Evolutionary conservation across 2,329 filamentous ascomycete species (phyloP), one percentile per base, ranked within the genome.

Genomic region (Fusarium coicis): DNA sequence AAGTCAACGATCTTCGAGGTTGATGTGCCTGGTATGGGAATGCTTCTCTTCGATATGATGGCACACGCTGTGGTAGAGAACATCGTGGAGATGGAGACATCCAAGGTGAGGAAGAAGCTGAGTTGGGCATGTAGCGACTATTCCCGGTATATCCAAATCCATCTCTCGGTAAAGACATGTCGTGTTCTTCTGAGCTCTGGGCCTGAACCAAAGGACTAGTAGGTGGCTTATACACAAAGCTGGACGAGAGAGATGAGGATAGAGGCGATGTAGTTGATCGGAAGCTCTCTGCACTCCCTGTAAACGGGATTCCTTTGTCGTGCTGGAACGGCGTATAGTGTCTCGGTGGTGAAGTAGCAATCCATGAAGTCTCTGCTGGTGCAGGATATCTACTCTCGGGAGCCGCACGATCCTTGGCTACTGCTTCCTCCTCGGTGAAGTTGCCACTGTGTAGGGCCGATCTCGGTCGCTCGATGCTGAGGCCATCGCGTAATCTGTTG

Each of bases 121-220:
- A 90, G 44, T 92, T 91, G 61, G 96, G 85, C 0, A 93, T 96
- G 74, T 95, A 92, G 28, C 93, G 89, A 50, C 93, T 87, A 19
- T 80, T 79, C 60, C 79, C 80, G 79, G 42, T 83, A 80, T 89
- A 84, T 53, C 90, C 85, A 59, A 88, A 85, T 46, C 83, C 81
- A 62, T 88, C 85, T 60, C 87, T 81, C 26, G 85, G 85, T 71
- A 88, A 85, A 5, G 89, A 86, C 53, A 92, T 85, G 65, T 94
- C 79, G 23, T 79, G 79, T 74, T 96, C 94, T 11, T 94, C 92
- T 74, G 95, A 96, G 82, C 92, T 97, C 77, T 94, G 91, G 46
- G 95, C 94, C 78, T 98, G 92, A 2, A 97, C 95, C 16, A 99
- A 85, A 19, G 96, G 96, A 77, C 95, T 98, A 5, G 96, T 98